Evolutionary conservation across 2,329 filamentous ascomycete species (phyloP).

Genomic region (Aureobasidium sp.): DNA sequence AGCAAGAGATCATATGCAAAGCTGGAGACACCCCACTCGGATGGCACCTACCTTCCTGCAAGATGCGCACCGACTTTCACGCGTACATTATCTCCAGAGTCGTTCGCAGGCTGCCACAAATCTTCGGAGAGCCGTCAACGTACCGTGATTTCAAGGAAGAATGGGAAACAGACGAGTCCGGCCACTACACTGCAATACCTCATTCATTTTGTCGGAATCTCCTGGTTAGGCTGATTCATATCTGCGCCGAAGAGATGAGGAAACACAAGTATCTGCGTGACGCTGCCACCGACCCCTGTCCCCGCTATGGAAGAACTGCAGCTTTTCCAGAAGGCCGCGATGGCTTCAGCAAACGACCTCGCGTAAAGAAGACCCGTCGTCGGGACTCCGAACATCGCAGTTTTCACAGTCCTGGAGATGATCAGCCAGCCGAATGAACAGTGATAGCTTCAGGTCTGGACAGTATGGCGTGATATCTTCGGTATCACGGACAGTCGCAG

Average conservation of each 20-base stretch:
- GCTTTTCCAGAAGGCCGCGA: neutral
- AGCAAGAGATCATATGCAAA: too few relatives aligned
- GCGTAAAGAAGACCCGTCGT: too few relatives aligned
- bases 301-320: neutral
- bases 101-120: neutral
- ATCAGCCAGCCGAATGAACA: too few relatives aligned
- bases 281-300: neutral
- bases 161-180: neutral
- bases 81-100: neutral
- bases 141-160: neutral
- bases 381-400: too few relatives aligned
- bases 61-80: too few relatives aligned
- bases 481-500: too few relatives aligned
- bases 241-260: neutral
- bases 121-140: neutral
- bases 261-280: neutral
- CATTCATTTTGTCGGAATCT: neutral
- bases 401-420: too few relatives aligned
- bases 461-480: too few relatives aligned
- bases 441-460: too few relatives aligned
- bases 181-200: neutral
- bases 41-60: neutral
- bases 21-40: neutral
- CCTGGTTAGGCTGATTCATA: neutral
- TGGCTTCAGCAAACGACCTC: neutral